These are phyloP conservation scores for Saccharomycopsis sp. DNA, from an alignment of 805 yeast species.

Conservation along the genomic window DNA sequence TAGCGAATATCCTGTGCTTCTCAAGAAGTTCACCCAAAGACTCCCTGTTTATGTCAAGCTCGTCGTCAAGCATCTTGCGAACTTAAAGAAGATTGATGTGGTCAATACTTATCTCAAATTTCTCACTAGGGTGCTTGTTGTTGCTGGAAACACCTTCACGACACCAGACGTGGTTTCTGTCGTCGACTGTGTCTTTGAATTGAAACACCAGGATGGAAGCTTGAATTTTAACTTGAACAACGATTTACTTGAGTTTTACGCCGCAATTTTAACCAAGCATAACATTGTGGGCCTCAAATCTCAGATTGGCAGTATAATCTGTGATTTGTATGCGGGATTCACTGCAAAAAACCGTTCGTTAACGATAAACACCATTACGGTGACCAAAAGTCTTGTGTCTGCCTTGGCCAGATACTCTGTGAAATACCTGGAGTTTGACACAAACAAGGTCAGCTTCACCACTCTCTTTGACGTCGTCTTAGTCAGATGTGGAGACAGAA, in stretches of 20 bases:
- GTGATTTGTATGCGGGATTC: constrained; percentile 10
- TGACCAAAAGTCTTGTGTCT: background rate
- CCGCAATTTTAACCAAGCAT: constrained; percentile 9
- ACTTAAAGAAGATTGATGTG: constrained; percentile 3
- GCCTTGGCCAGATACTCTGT: background rate
- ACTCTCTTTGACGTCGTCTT: constrained; percentile 3
- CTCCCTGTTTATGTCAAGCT: background rate
- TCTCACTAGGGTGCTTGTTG: constrained; percentile 3
- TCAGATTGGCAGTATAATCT: constrained; percentile 2
- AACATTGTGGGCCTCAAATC: constrained; percentile 13
- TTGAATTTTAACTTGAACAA: constrained; percentile 9
- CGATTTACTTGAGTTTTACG: constrained; percentile 12
- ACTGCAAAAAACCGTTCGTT: constrained; percentile 2
- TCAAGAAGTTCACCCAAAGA: background rate
- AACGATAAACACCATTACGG: background rate
- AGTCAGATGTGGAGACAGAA: constrained; percentile 8
- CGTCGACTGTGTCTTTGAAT: constrained; percentile 4
- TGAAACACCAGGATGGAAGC: background rate
- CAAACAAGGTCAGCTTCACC: background rate
- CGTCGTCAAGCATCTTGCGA: constrained; percentile 4
- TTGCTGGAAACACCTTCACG: constrained; percentile 5
- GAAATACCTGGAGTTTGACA: background rate
- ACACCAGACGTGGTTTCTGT: constrained; percentile 4
- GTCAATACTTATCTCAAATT: constrained; percentile 9
- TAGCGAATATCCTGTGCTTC: background rate